Base-by-base conservation (phyloP, 2,329 filamentous ascomycete species). In the Talaromyces sp. region DNA sequence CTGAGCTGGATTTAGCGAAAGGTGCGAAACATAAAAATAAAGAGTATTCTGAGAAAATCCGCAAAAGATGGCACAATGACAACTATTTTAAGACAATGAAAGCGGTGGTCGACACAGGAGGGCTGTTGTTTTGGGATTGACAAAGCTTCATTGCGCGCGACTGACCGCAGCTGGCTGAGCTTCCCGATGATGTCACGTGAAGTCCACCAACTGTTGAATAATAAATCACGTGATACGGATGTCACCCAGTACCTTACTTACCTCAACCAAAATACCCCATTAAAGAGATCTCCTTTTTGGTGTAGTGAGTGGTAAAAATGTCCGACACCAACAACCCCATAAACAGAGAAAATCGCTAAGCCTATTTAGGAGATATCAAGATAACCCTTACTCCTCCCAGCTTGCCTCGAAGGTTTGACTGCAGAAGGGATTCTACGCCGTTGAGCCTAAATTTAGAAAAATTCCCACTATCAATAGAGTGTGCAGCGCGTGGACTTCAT, bases 101-200 rank as follows among this genome's bases (percentile, higher is more conserved):
- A 45, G 56, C 37, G 22, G 16, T 27, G 9, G 14, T 45, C 33
- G 37, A 59, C 37, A 59, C 56, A 43, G 33, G 56, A 22, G 37
- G 39, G 56, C 48, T 33, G 24, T n/a, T 59, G 37, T 59, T 59
- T 59, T 59, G 56, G 19, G 22, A 31, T 27, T 33, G 39, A 59
- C 56, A 57, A 58, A 43, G 56, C 56, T 41, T 58, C 56, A 43
- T 58, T 58, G 22, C 22, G 56, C 56, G 37, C 37, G 13, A 59
- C 56, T 22, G 35, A 57, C 27, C 11, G 14, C 31, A 33, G 22
- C 56, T 58, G 35, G 35, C 16, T 45, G 39, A 59, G 31, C 54
- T 57, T 41, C 33, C 31, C 10, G 13, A 43, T 59, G 37, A 59
- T 59, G 56, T 59, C 56, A 59, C 56, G 56, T 59, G 56, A n/a